Base-by-base conservation (phyloP, 768 basidiomycete species). In the Psilocybe cubensis region DNA sequence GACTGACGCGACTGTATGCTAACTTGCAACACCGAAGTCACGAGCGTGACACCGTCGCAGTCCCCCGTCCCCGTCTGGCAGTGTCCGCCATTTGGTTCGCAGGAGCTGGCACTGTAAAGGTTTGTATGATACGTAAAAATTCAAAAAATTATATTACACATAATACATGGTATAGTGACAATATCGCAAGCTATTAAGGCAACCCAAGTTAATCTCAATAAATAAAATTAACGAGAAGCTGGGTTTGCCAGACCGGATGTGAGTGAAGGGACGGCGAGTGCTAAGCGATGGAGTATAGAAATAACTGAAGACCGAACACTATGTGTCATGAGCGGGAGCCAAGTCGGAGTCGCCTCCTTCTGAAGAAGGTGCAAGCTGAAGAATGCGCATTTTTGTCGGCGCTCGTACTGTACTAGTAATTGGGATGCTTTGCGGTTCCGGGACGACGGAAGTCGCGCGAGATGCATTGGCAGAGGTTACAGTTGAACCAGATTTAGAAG, bases 341-440 rank as follows among this genome's bases (percentile, higher is more conserved):
- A 69, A 68, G 57, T 84, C 84, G 43, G 78, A 77, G 59, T 85
- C 83, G 12, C 77, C 79, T 41, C 70, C 81, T 57, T 86, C 84
- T 17, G 80, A 80, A 17, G 76, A 72, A 11, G 83, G 81, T 9
- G 78, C 79, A 42, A 77, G 66, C 45, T 84, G 75, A n/a, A 82
- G 81, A 57, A 81, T 86, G 57, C 87, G 77, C 86, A 88, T 86
- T 68, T 87, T 88, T 24, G 87, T 84, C 27, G 83, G 85, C 17
- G 82, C 79, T 43, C 81, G 79, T 5, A 78, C 73, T 23, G 65
- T 56, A 46, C 70, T 73, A n/a, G 69, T 66, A 45, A 68, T 62
- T 4, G 62, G 56, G 25, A 59, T 55, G 42, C 59, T 46, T 18
- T 74, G 73, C 6, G 68, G 58, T 48, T 85, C 85, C 4, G 79